Base-by-base conservation (phyloP, 2,329 filamentous ascomycete genomes). In the Cladorrhinum sp. region DNA sequence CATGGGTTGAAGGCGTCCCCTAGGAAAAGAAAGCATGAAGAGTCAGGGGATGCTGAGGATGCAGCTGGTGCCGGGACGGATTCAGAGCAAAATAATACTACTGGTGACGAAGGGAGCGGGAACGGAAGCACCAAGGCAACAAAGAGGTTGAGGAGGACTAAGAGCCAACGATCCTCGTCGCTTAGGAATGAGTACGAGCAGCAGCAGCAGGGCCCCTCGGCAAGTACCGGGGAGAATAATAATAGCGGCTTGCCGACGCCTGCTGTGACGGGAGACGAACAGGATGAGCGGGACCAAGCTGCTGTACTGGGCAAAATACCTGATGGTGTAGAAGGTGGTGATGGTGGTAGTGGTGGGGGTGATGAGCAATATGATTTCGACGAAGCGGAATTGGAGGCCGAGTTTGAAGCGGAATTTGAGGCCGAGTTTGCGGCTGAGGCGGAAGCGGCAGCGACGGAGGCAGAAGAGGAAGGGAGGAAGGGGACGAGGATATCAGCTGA, bases 401-500 rank as follows among this genome's bases (percentile, higher is more conserved):
- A 87, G 67, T 77, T 89, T 70, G 75, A 86, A 68, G 85, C 84
- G 1, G 85, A 84, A 64, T 75, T 89, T 70, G 75, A 86, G 68
- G 85, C 84, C 1, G 85, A 84, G 64, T 75, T 70, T 49, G 63
- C 62, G 3, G 27, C 50, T 20, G 54, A 36, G 20, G 49, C 13
- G 18, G 41, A 5, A 5, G 18, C 41, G 20, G 8, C 41, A 45
- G 16, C 22, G n/a, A 18, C n/a, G 29, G 23, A n/a, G n/a, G n/a
- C n/a, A n/a, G n/a, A n/a, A n/a, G n/a, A n/a, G n/a, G n/a, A n/a
- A n/a, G n/a, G n/a, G n/a, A n/a, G n/a, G n/a, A n/a, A n/a, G n/a
- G n/a, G n/a, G n/a, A n/a, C 10, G 49, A 55, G 62, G n/a, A 32
- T 57, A 57, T 41, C 32, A 53, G 56, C 6, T 41, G 51, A 27